A percentile compares a stretch with the other conserved stretches of the same genome.
These are phyloP conservation scores for Candida frijolesensis DNA, from an alignment of 1,139 yeast species.

Conservation along the genomic window DNA sequence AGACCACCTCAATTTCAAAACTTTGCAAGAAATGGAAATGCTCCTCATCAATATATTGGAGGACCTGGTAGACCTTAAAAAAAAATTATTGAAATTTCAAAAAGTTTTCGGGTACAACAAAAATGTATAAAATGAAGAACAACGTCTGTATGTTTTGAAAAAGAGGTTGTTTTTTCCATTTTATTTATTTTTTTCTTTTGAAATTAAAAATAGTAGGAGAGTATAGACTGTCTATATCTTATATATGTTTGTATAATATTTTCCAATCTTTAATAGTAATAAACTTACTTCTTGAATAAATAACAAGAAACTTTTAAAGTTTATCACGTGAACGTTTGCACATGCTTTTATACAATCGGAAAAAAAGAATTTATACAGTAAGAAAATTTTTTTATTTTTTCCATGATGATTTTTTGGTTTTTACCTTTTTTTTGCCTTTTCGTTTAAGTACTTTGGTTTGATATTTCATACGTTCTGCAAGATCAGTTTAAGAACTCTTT, in stretches of 20 bases:
- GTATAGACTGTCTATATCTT: conserved; percentile 1
- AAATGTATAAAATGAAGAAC: neutral
- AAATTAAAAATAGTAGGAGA: neutral
- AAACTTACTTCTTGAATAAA: neutral
- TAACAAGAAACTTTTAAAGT: too few relatives aligned
- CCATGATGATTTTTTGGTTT: neutral
- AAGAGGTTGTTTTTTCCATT: neutral
- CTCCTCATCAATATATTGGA: conserved; percentile 27
- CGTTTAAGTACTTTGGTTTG: neutral
- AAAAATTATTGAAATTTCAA: neutral
- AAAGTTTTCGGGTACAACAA: neutral
- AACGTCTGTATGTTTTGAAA: neutral
- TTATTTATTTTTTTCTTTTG: neutral
- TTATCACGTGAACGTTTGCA: neutral
- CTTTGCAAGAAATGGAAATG: conserved; percentile 32
- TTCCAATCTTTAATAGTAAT: neutral
- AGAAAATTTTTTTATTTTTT: neutral
- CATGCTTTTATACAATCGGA: neutral
- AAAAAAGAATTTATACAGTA: neutral
- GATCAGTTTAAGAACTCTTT: neutral
- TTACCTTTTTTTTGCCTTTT: neutral
- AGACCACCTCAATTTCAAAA: conserved; percentile 47
- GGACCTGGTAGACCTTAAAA: conserved; percentile 20
- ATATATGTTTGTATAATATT: conserved; percentile 1
- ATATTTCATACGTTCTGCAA: neutral